phyloP scores from a whole-genome alignment of 805 yeast genomes.

The Suhomyces prunicola region DNA sequence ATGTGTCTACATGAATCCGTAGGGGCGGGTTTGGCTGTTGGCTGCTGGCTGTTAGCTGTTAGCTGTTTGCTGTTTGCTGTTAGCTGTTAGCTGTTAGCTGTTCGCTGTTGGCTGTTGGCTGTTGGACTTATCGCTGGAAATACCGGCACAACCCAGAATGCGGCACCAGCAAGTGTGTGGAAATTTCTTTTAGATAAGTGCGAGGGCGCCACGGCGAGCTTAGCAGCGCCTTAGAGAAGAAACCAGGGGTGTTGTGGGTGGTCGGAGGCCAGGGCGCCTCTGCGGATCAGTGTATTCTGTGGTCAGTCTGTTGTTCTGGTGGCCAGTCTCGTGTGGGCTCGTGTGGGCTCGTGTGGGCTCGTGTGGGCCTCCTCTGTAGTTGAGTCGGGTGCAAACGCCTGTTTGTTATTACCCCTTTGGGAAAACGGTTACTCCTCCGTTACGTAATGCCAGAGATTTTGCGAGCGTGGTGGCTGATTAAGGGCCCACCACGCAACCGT shows the following conservation, averaged over 20 bases:
- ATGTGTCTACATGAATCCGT: too few species aligned
- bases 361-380: not conserved
- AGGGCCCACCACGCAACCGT: not conserved
- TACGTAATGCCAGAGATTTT: not conserved
- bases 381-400: not conserved
- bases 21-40: too few species aligned
- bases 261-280: too few species aligned
- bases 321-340: too few species aligned
- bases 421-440: not conserved
- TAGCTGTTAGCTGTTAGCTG: too few species aligned
- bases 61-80: too few species aligned
- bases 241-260: too few species aligned
- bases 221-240: not conserved
- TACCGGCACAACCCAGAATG: not conserved
- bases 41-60: too few species aligned
- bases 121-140: not conserved
- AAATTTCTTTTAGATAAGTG: not conserved
- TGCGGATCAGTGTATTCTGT: too few species aligned
- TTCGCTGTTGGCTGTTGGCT: too few species aligned
- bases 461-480: not conserved
- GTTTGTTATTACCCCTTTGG: constrained; percentile 3
- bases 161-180: not conserved
- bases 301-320: too few species aligned
- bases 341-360: too few species aligned
- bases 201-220: not conserved